Evolutionary conservation across 352 stramenopile genomes (phyloP).

Genomic region (Pythium scleroteichum): DNA sequence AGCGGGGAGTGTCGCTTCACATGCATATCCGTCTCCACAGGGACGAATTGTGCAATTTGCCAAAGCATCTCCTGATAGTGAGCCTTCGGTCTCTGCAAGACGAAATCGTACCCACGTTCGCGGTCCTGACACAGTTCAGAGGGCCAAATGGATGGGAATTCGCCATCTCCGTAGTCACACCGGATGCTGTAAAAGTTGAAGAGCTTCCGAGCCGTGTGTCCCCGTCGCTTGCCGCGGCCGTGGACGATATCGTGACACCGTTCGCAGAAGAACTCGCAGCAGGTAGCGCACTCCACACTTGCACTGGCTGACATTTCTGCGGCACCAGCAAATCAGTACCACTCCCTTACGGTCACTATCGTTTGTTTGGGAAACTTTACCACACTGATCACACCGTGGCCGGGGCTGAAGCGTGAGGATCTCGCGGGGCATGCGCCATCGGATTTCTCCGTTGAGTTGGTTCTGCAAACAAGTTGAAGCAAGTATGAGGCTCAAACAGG

Average conservation of each 20-base stretch:
- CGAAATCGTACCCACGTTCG: constrained; percentile 66
- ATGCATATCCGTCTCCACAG: constrained; percentile 41
- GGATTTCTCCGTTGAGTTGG: constrained; percentile 89
- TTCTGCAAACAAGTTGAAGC: constrained; percentile 52
- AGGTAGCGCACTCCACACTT: constrained; percentile 87
- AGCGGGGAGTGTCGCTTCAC: constrained; percentile 19
- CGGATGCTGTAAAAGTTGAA: constrained; percentile 92
- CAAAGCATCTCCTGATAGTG: constrained; percentile 70
- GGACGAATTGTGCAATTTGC: constrained; percentile 58
- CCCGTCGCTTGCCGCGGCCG: constrained; percentile 66
- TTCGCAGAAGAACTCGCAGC: constrained; percentile 91
- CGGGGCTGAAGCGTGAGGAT: constrained; percentile 77
- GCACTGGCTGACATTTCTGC: constrained; percentile 50
- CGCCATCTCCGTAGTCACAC: constrained; percentile 91
- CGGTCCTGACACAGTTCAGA: constrained; percentile 86
- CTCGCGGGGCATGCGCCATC: constrained; percentile 89
- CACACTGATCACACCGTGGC: constrained; percentile 88
- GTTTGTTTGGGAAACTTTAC: constrained; percentile 32
- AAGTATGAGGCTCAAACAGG: no score
- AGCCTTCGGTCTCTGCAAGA: constrained; percentile 44
- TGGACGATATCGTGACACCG: constrained; percentile 87
- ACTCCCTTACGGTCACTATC: no score
- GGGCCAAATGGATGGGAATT: constrained; percentile 90
- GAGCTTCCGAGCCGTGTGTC: constrained; percentile 76
- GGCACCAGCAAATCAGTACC: neutral